Evolutionary conservation across 306 rosid species (phyloP).

Genomic region (Vigna hirtella): DNA sequence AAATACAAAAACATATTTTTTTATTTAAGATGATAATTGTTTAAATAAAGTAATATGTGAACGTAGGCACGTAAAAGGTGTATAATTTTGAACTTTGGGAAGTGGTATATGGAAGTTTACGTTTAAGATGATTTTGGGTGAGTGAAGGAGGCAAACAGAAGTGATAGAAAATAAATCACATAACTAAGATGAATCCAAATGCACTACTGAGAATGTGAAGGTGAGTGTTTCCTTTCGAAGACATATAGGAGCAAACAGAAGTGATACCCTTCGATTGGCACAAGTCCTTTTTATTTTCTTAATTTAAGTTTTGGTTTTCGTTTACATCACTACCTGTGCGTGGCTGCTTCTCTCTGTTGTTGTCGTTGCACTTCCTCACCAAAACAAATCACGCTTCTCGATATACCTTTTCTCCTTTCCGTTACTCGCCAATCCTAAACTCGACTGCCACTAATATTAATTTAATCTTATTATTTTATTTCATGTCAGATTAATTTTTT

Average conservation of each 20-base stretch:
- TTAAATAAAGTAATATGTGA: no score
- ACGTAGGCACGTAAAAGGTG: no score
- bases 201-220: background rate
- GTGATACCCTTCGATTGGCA: background rate
- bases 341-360: background rate
- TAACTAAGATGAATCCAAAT: no score
- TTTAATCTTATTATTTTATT: background rate
- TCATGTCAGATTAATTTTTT: background rate
- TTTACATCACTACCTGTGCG: background rate
- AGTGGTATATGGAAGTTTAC: no score
- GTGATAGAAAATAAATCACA: no score
- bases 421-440: conserved; percentile 14
- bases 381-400: background rate
- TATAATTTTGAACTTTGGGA: no score
- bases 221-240: background rate
- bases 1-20: no score
- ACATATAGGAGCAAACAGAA: background rate
- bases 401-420: background rate
- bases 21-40: no score
- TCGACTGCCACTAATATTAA: background rate
- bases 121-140: no score
- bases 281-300: background rate
- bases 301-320: background rate
- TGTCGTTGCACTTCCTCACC: background rate
- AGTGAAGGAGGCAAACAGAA: no score